phyloP scores from a whole-genome alignment of 495 filamentous ascomycete species.

The Saxophila tyrrhenica region DNA sequence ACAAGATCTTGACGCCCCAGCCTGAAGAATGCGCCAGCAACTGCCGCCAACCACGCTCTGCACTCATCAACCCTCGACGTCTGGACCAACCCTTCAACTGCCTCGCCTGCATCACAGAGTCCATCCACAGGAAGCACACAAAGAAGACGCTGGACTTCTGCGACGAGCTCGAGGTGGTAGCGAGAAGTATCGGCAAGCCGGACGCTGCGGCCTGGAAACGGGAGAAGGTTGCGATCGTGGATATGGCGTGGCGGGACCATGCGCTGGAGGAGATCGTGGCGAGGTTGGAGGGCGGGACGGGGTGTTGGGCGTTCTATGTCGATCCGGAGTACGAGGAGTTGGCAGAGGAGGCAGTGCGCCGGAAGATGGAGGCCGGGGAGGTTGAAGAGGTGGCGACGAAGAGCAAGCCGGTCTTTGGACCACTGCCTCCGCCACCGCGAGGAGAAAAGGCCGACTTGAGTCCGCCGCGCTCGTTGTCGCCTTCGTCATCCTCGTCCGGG shows the following conservation, averaged over 20 bases:
- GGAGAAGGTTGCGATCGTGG: not conserved
- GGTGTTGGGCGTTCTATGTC: not conserved
- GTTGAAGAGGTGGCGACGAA: not conserved
- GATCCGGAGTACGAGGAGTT: not conserved
- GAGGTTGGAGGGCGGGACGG: not conserved
- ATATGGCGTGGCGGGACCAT: not conserved
- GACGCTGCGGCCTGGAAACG: not conserved
- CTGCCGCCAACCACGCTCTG: not conserved
- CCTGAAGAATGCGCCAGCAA: conserved; percentile 1
- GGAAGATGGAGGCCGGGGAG: not conserved
- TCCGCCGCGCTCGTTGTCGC: not conserved
- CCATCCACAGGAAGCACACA: not conserved
- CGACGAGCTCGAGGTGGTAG: not conserved
- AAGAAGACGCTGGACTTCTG: not conserved
- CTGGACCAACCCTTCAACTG: not conserved
- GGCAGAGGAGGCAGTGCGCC: not conserved
- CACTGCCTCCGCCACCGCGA: too few relatives aligned
- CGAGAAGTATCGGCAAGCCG: not conserved
- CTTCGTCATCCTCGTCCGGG: not conserved
- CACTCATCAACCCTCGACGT: not conserved
- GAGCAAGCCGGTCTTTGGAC: too few relatives aligned
- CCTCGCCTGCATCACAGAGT: not conserved
- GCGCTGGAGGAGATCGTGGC: not conserved
- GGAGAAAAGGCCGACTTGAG: not conserved
- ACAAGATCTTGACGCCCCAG: not conserved